Evolutionary conservation across 345 rosid species (phyloP).

Genomic region (Moringa oleifera): DNA sequence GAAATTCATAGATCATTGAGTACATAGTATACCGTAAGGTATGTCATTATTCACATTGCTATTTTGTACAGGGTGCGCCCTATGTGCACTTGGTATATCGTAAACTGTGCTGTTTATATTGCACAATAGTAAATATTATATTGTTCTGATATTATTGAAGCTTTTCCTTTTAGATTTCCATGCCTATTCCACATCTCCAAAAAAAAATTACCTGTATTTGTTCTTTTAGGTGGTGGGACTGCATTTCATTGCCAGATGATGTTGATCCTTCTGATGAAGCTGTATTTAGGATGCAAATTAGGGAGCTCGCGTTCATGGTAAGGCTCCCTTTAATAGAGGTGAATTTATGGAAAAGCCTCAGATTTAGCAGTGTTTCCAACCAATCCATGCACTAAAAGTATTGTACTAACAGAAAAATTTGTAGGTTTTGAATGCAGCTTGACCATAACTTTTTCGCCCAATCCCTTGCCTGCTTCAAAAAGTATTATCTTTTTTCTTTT

Average conservation of each 20-base stretch:
- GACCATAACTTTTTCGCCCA: no score
- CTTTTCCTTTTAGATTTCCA: no score
- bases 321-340: constrained; percentile 13
- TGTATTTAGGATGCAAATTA: constrained; percentile 68
- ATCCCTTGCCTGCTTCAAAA: no score
- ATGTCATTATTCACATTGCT: no score
- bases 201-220: not conserved
- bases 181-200: no score
- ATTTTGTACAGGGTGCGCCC: no score
- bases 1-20: not conserved
- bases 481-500: no score
- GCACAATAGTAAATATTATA: not conserved
- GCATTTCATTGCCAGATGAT: constrained; percentile 75
- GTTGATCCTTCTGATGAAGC: constrained; percentile 63
- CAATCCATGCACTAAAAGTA: no score
- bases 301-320: constrained; percentile 71
- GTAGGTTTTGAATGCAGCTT: no score
- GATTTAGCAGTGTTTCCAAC: not conserved
- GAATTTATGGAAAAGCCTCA: not conserved
- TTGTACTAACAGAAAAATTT: no score
- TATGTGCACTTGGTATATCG: not conserved
- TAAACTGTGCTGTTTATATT: no score
- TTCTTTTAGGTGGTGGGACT: constrained; percentile 89
- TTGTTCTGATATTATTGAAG: no score
- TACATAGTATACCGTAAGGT: not conserved